phyloP scores from a whole-genome alignment of 257 asterid species.

The Penstemon barbatus region DNA sequence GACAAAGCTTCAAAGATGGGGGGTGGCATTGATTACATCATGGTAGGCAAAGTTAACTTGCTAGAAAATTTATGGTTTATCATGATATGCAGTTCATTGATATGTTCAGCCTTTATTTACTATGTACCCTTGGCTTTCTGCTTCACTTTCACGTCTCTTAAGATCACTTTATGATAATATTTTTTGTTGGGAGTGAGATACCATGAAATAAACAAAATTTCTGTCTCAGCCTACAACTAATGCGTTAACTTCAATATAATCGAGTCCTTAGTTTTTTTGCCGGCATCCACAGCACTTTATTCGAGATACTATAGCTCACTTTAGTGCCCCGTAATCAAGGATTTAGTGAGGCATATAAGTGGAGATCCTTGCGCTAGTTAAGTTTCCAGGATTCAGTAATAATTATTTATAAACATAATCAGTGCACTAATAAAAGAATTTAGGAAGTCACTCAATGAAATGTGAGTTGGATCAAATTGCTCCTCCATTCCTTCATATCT shows the following conservation, averaged over 20 bases:
- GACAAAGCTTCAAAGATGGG: slow-evolving; percentile 81
- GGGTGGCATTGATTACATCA: slow-evolving; percentile 69
- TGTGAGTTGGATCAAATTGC: not conserved
- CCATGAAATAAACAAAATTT: slow-evolving; percentile 5
- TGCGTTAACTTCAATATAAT: slow-evolving; percentile 5
- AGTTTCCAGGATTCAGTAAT: not conserved
- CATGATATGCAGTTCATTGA: not conserved
- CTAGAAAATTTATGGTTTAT: not conserved
- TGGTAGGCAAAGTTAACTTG: slow-evolving; percentile 47
- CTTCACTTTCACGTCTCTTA: not conserved
- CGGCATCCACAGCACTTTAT: not conserved
- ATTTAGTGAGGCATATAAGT: slow-evolving; percentile 2
- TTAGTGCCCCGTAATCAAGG: not conserved
- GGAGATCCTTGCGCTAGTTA: not conserved
- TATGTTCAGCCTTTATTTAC: not conserved
- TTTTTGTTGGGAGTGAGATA: slow-evolving; percentile 9
- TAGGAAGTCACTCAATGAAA: slow-evolving; percentile 4
- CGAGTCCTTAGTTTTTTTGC: slow-evolving; percentile 11
- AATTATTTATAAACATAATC: slow-evolving; percentile 5
- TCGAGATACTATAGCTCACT: not conserved
- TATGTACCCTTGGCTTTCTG: not conserved
- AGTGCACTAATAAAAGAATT: slow-evolving; percentile 2
- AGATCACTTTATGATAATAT: not conserved
- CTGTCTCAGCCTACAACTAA: slow-evolving; percentile 6
- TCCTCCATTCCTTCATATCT: not conserved